These are phyloP conservation scores for Nitzschia putrida DNA, from an alignment of 108 stramenopile species.

Conservation along the genomic window DNA sequence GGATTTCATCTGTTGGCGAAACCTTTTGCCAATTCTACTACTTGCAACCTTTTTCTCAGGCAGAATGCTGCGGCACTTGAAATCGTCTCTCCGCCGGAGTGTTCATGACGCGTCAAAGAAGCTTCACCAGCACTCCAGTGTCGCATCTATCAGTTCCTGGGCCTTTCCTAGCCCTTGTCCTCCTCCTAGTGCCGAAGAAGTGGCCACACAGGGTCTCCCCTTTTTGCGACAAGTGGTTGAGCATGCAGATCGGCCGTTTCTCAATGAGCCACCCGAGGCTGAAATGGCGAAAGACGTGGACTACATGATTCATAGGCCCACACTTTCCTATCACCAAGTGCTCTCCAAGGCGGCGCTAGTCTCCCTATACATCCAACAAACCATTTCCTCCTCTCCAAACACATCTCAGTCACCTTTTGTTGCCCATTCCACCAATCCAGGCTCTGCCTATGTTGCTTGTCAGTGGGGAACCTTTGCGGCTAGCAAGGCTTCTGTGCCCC, in stretches of 20 bases:
- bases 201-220: conserved; percentile 11
- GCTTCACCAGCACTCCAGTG: no score
- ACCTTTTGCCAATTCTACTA: no score
- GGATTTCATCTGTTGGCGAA: no score
- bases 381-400: neutral
- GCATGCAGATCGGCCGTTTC: conserved; percentile 21
- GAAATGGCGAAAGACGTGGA: neutral
- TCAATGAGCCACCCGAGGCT: conserved; percentile 8
- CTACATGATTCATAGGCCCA: neutral
- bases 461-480: conserved; percentile 49
- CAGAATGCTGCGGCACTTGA: no score
- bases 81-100: no score
- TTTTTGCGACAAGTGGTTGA: conserved; percentile 20
- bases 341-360: conserved; percentile 11
- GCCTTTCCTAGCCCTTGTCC: conserved; percentile 13
- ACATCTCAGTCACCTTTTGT: conserved; percentile 13
- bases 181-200: conserved; percentile 14
- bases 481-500: conserved; percentile 37
- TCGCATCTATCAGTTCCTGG: conserved; percentile 5
- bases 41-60: no score
- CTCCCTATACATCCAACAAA: conserved; percentile 8
- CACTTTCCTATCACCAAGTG: conserved; percentile 16
- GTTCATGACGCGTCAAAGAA: no score
- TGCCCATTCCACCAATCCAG: conserved; percentile 40
- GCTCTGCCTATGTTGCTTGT: conserved; percentile 43